Percentiles rank a stretch among this genome's conserved stretches.
These are phyloP conservation scores for Pseudogymnoascus pannorum DNA, from an alignment of 2,329 filamentous ascomycete genomes.

Conservation along the genomic window DNA sequence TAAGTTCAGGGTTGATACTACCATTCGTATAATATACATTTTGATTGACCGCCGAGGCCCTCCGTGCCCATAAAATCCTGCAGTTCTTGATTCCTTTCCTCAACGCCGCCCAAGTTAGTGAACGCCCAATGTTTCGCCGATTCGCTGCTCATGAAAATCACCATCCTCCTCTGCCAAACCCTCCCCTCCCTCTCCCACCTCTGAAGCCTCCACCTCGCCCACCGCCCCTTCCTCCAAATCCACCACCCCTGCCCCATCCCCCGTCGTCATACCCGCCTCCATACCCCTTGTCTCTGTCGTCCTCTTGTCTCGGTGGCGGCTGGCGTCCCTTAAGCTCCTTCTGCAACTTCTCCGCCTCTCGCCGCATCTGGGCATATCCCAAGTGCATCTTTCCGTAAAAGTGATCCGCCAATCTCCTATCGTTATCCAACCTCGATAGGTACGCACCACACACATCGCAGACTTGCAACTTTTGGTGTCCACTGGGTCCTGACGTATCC, in stretches of 20 bases:
- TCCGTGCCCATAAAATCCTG: not conserved
- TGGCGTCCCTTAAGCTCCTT: constrained; percentile 74
- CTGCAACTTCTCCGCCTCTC: constrained; percentile 78
- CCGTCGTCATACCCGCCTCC: constrained; percentile 48
- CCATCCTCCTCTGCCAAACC: constrained; percentile 19
- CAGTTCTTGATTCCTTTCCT: not conserved
- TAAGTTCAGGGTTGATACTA: not conserved
- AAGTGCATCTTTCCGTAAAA: constrained; percentile 99
- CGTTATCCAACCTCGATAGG: constrained; percentile 85
- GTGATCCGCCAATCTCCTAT: constrained; percentile 86
- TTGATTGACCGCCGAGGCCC: not conserved
- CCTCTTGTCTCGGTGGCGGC: constrained; percentile 45
- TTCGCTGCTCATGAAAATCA: constrained; percentile 11
- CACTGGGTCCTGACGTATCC: constrained; percentile 85
- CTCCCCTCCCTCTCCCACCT: constrained; percentile 18
- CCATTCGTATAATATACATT: not conserved
- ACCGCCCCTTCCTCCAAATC: constrained; percentile 34
- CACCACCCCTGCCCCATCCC: constrained; percentile 26
- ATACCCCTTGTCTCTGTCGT: constrained; percentile 43
- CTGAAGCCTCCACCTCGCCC: constrained; percentile 22
- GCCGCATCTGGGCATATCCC: constrained; percentile 96
- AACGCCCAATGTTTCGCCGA: not conserved
- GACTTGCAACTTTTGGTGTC: constrained; percentile 96
- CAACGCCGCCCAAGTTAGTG: constrained; percentile 3
- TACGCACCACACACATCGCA: constrained; percentile 98